Base-by-base conservation (phyloP, 306 rosid genomes). In the Styphnolobium japonicum region DNA sequence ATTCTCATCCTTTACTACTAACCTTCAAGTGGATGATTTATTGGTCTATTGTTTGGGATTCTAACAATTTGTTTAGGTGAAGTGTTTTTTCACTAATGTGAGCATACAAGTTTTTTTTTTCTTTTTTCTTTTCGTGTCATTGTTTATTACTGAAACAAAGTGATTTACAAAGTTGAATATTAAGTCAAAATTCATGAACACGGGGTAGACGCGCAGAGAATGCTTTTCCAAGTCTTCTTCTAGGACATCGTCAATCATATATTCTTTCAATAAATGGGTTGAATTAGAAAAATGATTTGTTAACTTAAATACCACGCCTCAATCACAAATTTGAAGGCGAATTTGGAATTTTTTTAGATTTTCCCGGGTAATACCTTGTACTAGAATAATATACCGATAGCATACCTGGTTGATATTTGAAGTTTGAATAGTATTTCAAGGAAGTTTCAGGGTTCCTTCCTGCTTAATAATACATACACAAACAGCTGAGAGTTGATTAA, bases 381-480 rank as follows among this genome's bases (percentile, higher is more conserved):
- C 39, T 14, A 10, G 37, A 53, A 33, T 37, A 18, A 70, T 42
- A 4, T 40, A 80, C 27, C 15, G 49, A 15, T 10, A 21, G 7
- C 34, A 43, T 14, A 34, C 16, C 9, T 10, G 22, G 58, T 63
- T 75, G 56, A 71, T 49, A 48, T 15, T 55, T 62, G 39, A 71
- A 46, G 25, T 63, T 60, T 78, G 68, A 81, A 81, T 61, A 23
- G 21, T 27, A 34, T 56, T 42, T 8, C 3, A 0, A 56, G 53
- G 88, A 85, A 81, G 80, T 37, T 85, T 76, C 80, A 31, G 0
- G 43, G 78, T 40, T 58, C 64, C 81, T 71, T 60, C 74, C 22
- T 71, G n/a, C 23, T 33, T 36, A 29, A 45, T 60, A 31, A 15
- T 56, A 48, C 48, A 68, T 18, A 34, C 31, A 64, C 60, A 45